Base-by-base conservation (phyloP, 257 asterid species). In the Marsdenia floribunda region DNA sequence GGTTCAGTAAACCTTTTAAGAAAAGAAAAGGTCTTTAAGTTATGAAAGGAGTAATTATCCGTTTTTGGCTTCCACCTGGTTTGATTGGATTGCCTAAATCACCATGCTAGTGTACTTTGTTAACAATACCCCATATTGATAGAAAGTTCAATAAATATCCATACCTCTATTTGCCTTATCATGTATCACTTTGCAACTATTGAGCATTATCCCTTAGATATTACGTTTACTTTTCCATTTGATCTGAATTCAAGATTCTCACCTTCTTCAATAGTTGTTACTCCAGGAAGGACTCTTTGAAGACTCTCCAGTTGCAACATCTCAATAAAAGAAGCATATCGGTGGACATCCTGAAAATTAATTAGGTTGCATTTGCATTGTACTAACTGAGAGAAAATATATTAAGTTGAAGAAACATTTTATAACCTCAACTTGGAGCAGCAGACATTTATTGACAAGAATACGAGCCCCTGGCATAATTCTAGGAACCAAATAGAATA, bases 371-470 rank as follows among this genome's bases (percentile, higher is more conserved):
- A 81, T 57, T 64, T 47, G 70, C 44, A 29, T 40, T 73, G 16
- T 73, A 69, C 55, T 58, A 60, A 33, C 37, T 44, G 15, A 42
- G 55, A 65, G 44, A 70, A 70, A 73, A 77, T 33, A 46, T 73
- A 72, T 72, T 61, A 75, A 80, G 38, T 79, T 42, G 11, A 71
- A 76, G 80, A 69, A 73, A 78, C 57, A 55, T 65, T 78, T 76
- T 83, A 79, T 72, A 65, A 93, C 97, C 97, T 91, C 91, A 85
- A 94, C 98, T 86, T 83, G 88, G 79, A 90, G 90, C 72, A 74
- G 42, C 88, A 89, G 72, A 79, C 97, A 87, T 82, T 87, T 90
- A 83, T 94, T 90, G 87, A 90, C 59, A 71, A 90, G 88, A 79
- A 94, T 87, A 10, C 78, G 22, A 24, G 86, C 75, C 59, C 97